phyloP scores from a whole-genome alignment of 2,329 filamentous ascomycete genomes.

The Neonectria faginata region DNA sequence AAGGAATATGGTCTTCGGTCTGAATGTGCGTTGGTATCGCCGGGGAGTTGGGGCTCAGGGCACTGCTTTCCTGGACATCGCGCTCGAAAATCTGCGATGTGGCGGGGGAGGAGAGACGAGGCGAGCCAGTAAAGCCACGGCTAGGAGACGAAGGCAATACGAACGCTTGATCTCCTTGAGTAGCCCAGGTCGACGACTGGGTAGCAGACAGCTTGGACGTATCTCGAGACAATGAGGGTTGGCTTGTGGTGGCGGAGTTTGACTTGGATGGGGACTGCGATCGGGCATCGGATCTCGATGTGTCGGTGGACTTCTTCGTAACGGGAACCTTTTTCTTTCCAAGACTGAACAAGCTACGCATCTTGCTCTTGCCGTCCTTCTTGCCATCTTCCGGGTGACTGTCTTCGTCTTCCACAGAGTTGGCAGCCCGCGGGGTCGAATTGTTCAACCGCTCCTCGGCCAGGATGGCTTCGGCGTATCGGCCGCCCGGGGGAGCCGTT shows the following conservation, averaged over 20 bases:
- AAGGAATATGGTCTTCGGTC: constrained; percentile 93
- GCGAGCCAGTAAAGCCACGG: constrained; percentile 76
- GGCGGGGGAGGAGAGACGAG: constrained; percentile 82
- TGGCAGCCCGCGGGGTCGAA: constrained; percentile 49
- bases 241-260: constrained; percentile 48
- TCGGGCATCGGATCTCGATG: constrained; percentile 35
- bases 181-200: constrained; percentile 56
- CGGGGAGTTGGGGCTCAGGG: constrained; percentile 77
- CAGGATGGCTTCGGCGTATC: constrained; percentile 37
- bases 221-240: constrained; percentile 50
- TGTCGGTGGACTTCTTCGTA: constrained; percentile 31
- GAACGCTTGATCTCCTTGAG: constrained; percentile 57
- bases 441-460: constrained; percentile 46
- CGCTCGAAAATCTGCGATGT: constrained; percentile 90
- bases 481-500: constrained; percentile 34
- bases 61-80: constrained; percentile 84
- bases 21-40: constrained; percentile 95
- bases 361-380: constrained; percentile 58
- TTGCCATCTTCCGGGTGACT: constrained; percentile 32
- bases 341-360: constrained; percentile 69
- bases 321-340: constrained; percentile 67
- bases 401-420: constrained; percentile 58
- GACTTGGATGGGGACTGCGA: constrained; percentile 51
- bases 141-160: constrained; percentile 72
- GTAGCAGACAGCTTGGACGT: constrained; percentile 54